Conservation (phyloP, 352 stramenopile genomes). For the Globisporangium viniferum region DNA sequence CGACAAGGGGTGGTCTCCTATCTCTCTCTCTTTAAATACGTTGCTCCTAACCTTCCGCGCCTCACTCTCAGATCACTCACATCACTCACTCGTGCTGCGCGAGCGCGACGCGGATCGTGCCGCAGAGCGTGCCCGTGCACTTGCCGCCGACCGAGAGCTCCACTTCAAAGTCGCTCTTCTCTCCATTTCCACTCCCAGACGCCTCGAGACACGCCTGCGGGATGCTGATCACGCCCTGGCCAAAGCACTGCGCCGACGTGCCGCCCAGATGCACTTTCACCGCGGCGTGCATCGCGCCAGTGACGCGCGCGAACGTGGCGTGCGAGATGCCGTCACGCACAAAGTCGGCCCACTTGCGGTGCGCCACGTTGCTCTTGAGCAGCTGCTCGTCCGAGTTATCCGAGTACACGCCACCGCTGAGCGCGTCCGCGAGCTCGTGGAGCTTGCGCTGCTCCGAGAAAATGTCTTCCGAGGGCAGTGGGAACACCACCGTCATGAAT, state of each 20-base stretch:
- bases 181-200: slow-evolving; percentile 13
- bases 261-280: slow-evolving; percentile 64
- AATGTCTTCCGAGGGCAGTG: slow-evolving; percentile 76
- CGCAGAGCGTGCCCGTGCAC: slow-evolving; percentile 54
- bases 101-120: slow-evolving; percentile 35
- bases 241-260: slow-evolving; percentile 40
- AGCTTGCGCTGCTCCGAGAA: slow-evolving; percentile 83
- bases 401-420: slow-evolving; percentile 61
- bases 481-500: slow-evolving; percentile 70
- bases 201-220: slow-evolving; percentile 24
- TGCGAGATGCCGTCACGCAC: slow-evolving; percentile 49
- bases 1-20: background rate
- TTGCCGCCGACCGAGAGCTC: slow-evolving; percentile 52
- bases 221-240: slow-evolving; percentile 69
- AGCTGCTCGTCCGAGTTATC: slow-evolving; percentile 21
- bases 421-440: slow-evolving; percentile 68
- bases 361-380: slow-evolving; percentile 48
- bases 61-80: background rate
- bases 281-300: slow-evolving; percentile 59
- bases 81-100: slow-evolving; percentile 20
- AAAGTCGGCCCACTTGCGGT: slow-evolving; percentile 47
- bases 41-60: background rate
- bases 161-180: slow-evolving; percentile 36
- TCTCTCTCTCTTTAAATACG: background rate
- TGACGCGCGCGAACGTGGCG: slow-evolving; percentile 52